These are phyloP conservation scores for Termitomyces eurrhizus DNA, from an alignment of 768 basidiomycete genomes.

Conservation along the genomic window DNA sequence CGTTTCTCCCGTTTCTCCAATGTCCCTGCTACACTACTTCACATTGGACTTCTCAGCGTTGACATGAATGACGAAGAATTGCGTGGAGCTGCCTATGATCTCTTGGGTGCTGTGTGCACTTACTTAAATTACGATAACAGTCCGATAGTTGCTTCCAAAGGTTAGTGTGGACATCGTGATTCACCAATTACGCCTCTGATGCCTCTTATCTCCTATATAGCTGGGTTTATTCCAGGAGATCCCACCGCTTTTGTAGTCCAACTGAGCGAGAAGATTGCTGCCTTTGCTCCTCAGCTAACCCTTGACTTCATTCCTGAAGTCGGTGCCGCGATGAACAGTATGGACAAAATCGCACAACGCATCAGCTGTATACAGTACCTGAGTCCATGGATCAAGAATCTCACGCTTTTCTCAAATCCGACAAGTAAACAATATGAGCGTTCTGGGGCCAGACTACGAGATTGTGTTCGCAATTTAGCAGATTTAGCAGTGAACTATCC, in stretches of 20 bases:
- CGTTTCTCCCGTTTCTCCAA: constrained; percentile 78
- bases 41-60: constrained; percentile 79
- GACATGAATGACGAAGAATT: constrained; percentile 72
- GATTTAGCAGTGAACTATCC: constrained; percentile 69
- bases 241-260: constrained; percentile 55
- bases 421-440: constrained; percentile 64
- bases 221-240: constrained; percentile 68
- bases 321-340: constrained; percentile 56
- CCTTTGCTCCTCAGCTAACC: constrained; percentile 76
- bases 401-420: constrained; percentile 67
- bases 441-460: constrained; percentile 71
- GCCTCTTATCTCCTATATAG: constrained; percentile 28
- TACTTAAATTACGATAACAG: constrained; percentile 76
- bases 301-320: constrained; percentile 90
- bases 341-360: constrained; percentile 48
- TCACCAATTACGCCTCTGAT: background rate
- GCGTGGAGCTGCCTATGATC: constrained; percentile 74
- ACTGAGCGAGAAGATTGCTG: constrained; percentile 70
- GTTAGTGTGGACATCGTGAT: constrained; percentile 31
- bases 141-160: constrained; percentile 66
- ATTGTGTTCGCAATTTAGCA: constrained; percentile 75
- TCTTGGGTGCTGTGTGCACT: constrained; percentile 71
- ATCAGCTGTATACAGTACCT: constrained; percentile 78
- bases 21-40: constrained; percentile 82
- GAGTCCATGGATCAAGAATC: constrained; percentile 85